These are phyloP conservation scores for Thielaviopsis euricoi DNA, from an alignment of 2,329 filamentous ascomycete genomes.

Conservation along the genomic window DNA sequence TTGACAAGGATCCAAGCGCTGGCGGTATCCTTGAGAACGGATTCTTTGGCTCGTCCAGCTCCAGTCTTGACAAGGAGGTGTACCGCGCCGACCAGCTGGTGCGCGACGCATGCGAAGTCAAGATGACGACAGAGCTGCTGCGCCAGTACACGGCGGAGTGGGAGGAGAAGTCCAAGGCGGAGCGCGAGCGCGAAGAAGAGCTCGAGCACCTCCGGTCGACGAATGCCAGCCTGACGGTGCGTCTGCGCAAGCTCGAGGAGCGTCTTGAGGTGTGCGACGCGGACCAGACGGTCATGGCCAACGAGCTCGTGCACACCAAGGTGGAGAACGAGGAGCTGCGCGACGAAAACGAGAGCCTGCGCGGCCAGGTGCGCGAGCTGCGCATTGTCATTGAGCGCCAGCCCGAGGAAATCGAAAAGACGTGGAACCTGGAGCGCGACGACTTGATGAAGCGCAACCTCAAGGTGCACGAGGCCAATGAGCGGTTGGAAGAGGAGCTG, in stretches of 20 bases:
- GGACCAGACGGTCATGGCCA: constrained; percentile 82
- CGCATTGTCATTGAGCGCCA: constrained; percentile 78
- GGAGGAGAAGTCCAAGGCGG: constrained; percentile 74
- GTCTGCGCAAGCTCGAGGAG: constrained; percentile 74
- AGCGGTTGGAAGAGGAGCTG: constrained; percentile 74
- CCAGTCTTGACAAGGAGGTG: constrained; percentile 83
- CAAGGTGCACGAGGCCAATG: constrained; percentile 88
- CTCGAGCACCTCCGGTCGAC: constrained; percentile 53
- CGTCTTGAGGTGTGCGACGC: constrained; percentile 74
- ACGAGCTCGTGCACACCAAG: constrained; percentile 79
- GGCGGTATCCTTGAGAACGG: constrained; percentile 87
- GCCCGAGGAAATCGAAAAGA: constrained; percentile 70
- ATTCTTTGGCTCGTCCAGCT: constrained; percentile 86
- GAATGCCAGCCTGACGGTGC: constrained; percentile 51
- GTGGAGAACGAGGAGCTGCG: constrained; percentile 81
- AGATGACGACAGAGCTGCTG: constrained; percentile 68
- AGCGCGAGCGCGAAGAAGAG: constrained; percentile 71
- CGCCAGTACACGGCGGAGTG: constrained; percentile 71
- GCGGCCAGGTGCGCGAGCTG: constrained; percentile 70
- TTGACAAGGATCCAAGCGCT: constrained; percentile 84
- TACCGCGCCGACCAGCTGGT: constrained; percentile 91
- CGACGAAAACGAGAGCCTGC: constrained; percentile 79
- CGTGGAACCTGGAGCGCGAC: constrained; percentile 73
- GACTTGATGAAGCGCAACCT: constrained; percentile 81
- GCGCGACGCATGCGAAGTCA: constrained; percentile 76